Percentiles rank a stretch among this genome's conserved stretches.
These are phyloP conservation scores for Lachancea sp. DNA, from an alignment of 805 yeast species.

Conservation along the genomic window DNA sequence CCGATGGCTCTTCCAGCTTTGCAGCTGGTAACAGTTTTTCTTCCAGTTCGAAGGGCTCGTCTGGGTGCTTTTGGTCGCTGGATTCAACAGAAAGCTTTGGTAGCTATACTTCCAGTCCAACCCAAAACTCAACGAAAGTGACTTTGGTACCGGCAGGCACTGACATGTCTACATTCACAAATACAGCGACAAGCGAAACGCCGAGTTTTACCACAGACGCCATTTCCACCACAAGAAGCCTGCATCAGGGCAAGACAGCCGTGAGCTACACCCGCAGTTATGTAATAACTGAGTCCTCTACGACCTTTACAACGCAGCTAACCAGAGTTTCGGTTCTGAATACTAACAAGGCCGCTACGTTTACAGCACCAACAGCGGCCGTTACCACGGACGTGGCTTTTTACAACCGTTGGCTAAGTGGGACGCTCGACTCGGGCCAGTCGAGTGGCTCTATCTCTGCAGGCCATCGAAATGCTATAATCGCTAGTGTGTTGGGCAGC, in stretches of 20 bases:
- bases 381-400: constrained; percentile 21
- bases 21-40: background rate
- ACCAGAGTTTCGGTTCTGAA: constrained; percentile 15
- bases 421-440: constrained; percentile 10
- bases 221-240: background rate
- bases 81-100: background rate
- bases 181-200: background rate
- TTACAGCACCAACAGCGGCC: constrained; percentile 17
- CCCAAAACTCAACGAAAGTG: background rate
- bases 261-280: constrained; percentile 17
- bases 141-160: background rate
- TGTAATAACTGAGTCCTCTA: constrained; percentile 16
- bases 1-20: background rate
- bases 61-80: background rate
- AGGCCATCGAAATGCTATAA: constrained; percentile 17
- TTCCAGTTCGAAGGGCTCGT: background rate
- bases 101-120: background rate
- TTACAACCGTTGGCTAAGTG: constrained; percentile 22
- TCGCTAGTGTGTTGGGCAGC: constrained; percentile 30
- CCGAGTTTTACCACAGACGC: background rate
- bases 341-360: constrained; percentile 12
- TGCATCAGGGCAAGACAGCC: constrained; percentile 6
- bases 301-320: constrained; percentile 17
- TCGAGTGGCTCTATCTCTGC: background rate
- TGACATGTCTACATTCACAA: background rate